A percentile compares a stretch with the other conserved stretches of the same genome.
Evolutionary conservation across 148 eudicot genomes (phyloP).

Genomic region (Rhododendron henanense): DNA sequence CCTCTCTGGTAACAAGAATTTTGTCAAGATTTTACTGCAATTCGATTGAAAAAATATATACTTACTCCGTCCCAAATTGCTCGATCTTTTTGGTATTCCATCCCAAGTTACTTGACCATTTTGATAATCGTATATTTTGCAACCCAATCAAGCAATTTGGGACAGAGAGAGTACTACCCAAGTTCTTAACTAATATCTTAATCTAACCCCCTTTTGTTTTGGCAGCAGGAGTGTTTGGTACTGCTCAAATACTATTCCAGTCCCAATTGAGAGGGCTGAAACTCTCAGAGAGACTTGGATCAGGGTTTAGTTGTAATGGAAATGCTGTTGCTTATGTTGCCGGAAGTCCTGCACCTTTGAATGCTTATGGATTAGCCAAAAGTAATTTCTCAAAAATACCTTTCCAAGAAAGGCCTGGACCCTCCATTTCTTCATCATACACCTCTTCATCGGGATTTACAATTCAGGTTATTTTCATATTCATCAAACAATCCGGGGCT

Average conservation of each 20-base stretch:
- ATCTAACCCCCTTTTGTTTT: background rate
- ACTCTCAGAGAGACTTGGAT: constrained; percentile 30
- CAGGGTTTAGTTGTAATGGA: constrained; percentile 23
- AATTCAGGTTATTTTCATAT: constrained; percentile 22
- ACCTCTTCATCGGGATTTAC: constrained; percentile 36
- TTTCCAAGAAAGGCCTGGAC: constrained; percentile 36
- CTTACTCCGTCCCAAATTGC: too few relatives aligned
- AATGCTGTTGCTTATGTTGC: constrained; percentile 31
- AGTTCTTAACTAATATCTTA: background rate
- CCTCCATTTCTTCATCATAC: constrained; percentile 38
- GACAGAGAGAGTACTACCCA: background rate
- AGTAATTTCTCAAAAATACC: constrained; percentile 19
- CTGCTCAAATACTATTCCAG: constrained; percentile 24
- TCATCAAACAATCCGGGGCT: background rate
- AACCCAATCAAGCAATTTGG: too few relatives aligned
- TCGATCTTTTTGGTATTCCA: too few relatives aligned
- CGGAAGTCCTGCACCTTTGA: constrained; percentile 34
- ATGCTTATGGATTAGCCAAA: constrained; percentile 20
- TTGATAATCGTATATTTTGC: too few relatives aligned
- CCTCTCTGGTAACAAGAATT: constrained; percentile 24
- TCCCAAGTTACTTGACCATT: too few relatives aligned
- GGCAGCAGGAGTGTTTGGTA: constrained; percentile 39
- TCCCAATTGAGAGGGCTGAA: constrained; percentile 29
- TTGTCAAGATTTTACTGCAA: background rate
- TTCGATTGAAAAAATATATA: too few relatives aligned